These are phyloP conservation scores for Senecio squalidus DNA, from an alignment of 140 eudicot genomes.

Conservation along the genomic window DNA sequence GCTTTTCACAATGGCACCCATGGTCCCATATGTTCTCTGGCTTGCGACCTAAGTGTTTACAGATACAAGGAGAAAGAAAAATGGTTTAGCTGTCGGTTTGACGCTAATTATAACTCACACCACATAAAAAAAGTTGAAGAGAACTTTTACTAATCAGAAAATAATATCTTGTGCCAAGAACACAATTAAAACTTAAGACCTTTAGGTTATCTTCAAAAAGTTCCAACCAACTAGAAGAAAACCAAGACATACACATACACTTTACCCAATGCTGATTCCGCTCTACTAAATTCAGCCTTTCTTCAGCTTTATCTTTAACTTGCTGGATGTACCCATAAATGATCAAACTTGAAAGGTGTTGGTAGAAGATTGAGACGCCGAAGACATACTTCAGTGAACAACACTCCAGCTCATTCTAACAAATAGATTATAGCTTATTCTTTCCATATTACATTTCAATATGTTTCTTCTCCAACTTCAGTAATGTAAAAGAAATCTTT, in stretches of 20 bases:
- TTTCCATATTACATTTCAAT: too few species aligned
- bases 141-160: not conserved
- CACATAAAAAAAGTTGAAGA: not conserved
- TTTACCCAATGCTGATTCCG: not conserved
- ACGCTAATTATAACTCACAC: not conserved
- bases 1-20: slow-evolving; percentile 92
- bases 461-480: too few species aligned
- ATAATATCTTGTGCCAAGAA: not conserved
- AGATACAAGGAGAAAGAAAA: not conserved
- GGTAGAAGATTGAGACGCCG: too few species aligned
- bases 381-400: too few species aligned
- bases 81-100: not conserved
- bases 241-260: not conserved
- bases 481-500: too few species aligned
- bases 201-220: not conserved
- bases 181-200: not conserved
- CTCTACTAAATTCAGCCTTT: too few species aligned
- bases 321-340: too few species aligned
- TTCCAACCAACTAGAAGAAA: not conserved
- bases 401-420: too few species aligned
- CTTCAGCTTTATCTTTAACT: too few species aligned
- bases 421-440: too few species aligned
- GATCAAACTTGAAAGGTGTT: too few species aligned
- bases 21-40: slow-evolving; percentile 83
- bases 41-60: slow-evolving; percentile 63